A percentile compares a stretch with the other conserved stretches of the same genome.
Evolutionary conservation across 345 rosid genomes (phyloP).

Genomic region (Gossypium arboreum): DNA sequence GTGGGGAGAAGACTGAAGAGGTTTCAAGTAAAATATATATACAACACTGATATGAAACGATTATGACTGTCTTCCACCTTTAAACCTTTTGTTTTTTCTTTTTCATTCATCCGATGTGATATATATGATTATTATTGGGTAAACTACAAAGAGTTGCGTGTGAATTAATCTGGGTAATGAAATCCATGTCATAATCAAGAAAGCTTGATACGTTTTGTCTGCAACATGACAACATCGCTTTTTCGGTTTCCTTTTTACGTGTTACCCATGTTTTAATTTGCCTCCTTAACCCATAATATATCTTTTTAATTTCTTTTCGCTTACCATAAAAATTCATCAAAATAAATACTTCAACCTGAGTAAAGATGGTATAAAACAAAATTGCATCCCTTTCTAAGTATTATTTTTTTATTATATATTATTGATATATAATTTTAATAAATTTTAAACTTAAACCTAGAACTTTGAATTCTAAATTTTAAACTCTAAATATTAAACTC

Average conservation of each 20-base stretch:
- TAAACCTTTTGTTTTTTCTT: background rate
- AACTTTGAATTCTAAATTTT: accelerated
- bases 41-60: background rate
- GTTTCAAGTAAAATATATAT: background rate
- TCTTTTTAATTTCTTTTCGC: no score
- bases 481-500: no score
- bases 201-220: conserved; percentile 19
- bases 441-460: no score
- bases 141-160: conserved; percentile 18
- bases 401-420: no score
- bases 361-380: no score
- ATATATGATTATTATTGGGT: background rate
- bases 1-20: background rate
- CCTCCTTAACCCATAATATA: background rate
- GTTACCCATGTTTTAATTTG: background rate
- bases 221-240: conserved; percentile 5
- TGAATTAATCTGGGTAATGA: conserved; percentile 21
- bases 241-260: background rate
- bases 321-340: no score
- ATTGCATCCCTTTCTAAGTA: no score
- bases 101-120: background rate
- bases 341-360: no score
- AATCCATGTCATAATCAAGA: conserved; percentile 2
- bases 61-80: conserved; percentile 4
- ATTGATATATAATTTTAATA: no score